phyloP scores from a whole-genome alignment of 805 yeast species.

The Candida arabinofermentans region DNA sequence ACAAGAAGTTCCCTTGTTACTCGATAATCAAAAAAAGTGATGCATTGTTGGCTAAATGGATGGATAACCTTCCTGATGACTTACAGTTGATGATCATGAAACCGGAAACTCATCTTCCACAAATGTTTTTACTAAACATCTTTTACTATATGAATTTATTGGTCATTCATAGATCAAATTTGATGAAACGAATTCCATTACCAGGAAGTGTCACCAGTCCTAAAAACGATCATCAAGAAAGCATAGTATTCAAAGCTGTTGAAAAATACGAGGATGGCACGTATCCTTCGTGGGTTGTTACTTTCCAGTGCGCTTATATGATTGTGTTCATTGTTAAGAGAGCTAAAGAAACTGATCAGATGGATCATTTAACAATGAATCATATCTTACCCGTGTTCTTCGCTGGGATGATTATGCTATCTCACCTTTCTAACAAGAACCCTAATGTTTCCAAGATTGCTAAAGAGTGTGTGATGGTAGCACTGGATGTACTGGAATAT shows the following conservation, averaged over 20 bases:
- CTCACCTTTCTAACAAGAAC: slow-evolving; percentile 41
- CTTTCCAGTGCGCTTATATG: slow-evolving; percentile 75
- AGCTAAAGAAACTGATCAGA: slow-evolving; percentile 7
- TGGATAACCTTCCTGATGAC: slow-evolving; percentile 55
- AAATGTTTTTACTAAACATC: slow-evolving; percentile 53
- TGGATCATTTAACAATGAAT: slow-evolving; percentile 5
- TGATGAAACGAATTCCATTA: not conserved
- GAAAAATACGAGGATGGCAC: not conserved
- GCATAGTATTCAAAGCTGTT: not conserved
- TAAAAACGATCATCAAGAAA: not conserved
- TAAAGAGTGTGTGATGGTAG: slow-evolving; percentile 1
- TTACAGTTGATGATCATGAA: slow-evolving; percentile 52
- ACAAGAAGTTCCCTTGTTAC: not conserved
- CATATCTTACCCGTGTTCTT: slow-evolving; percentile 37
- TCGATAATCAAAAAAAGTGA: slow-evolving; percentile 49
- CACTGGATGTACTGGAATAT: not conserved
- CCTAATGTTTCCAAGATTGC: slow-evolving; percentile 11
- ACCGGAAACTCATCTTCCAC: slow-evolving; percentile 33
- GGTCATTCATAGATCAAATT: slow-evolving; percentile 60
- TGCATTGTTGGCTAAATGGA: slow-evolving; percentile 70
- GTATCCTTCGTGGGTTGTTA: slow-evolving; percentile 68
- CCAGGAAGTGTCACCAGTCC: not conserved
- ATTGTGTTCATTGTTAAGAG: slow-evolving; percentile 47
- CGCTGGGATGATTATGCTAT: slow-evolving; percentile 60
- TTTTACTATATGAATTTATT: slow-evolving; percentile 66